These are phyloP conservation scores for Tylopilus felleus DNA, from an alignment of 768 basidiomycete genomes.

Conservation along the genomic window DNA sequence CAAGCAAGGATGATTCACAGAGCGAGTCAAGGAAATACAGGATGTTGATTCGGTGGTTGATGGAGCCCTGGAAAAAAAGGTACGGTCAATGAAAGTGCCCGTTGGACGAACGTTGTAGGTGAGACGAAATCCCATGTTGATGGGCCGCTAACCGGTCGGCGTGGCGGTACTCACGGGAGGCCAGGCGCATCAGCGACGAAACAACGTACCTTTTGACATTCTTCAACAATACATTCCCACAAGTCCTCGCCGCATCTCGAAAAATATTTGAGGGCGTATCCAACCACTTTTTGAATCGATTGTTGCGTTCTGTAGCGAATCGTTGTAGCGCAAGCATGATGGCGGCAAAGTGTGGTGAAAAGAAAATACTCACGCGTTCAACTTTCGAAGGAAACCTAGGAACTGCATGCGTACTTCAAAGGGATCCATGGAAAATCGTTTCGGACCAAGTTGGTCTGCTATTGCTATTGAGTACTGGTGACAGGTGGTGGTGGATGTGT, in stretches of 20 bases:
- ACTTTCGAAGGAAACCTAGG: conserved; percentile 52
- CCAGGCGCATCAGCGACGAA: background rate
- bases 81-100: background rate
- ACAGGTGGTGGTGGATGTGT: background rate
- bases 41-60: conserved; percentile 92
- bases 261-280: conserved; percentile 82
- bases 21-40: conserved; percentile 88
- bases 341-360: background rate
- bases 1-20: conserved; percentile 72
- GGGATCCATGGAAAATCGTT: conserved; percentile 39
- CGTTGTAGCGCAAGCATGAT: background rate
- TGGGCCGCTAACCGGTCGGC: too few species aligned
- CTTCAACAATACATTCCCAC: conserved; percentile 91
- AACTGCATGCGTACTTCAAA: conserved; percentile 78
- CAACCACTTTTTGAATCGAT: conserved; percentile 85
- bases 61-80: conserved; percentile 53
- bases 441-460: background rate
- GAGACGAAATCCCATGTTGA: too few species aligned
- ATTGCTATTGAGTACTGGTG: background rate
- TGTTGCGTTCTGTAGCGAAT: conserved; percentile 61
- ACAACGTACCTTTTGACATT: conserved; percentile 72
- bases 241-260: conserved; percentile 84
- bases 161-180: too few species aligned
- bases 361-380: conserved; percentile 53
- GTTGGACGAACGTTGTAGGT: too few species aligned